phyloP scores from a whole-genome alignment of 2,329 filamentous ascomycete genomes.

The Beauveria rudraprayagi region DNA sequence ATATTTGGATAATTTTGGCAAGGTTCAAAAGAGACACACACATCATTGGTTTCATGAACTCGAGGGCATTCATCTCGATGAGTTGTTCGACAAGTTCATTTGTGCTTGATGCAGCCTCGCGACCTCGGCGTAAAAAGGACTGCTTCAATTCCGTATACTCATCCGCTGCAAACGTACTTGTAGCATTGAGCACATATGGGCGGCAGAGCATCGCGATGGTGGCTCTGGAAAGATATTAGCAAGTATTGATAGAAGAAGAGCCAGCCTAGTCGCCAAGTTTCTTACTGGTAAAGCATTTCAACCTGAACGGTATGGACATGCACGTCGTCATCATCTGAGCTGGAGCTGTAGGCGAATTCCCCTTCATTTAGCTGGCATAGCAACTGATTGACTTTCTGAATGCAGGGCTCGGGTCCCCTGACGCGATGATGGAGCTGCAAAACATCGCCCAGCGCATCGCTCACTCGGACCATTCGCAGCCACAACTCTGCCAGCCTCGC shows the following conservation, averaged over 20 bases:
- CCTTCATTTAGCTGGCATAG: neutral
- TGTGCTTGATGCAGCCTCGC: conserved; percentile 5
- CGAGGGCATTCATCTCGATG: neutral
- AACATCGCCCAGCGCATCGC: neutral
- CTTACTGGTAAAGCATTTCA: conserved; percentile 1
- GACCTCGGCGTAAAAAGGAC: neutral
- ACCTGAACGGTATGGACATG: neutral
- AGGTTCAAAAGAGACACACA: neutral
- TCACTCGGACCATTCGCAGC: neutral
- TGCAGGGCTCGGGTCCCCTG: neutral
- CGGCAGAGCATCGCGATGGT: neutral
- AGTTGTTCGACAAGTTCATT: neutral
- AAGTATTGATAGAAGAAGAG: neutral
- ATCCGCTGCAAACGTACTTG: neutral
- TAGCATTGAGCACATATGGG: neutral
- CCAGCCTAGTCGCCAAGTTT: neutral
- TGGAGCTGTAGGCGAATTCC: neutral
- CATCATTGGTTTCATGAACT: conserved; percentile 6
- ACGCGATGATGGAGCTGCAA: conserved; percentile 1
- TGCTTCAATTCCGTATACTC: neutral
- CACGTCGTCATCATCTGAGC: neutral
- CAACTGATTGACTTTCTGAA: neutral
- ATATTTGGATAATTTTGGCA: too few species aligned
- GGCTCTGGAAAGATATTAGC: neutral
- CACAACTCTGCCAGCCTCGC: neutral